A percentile compares a stretch with the other conserved stretches of the same genome.
These are phyloP conservation scores for Marasmius tenuissimus DNA, from an alignment of 1,284 basidiomycete genomes.

Conservation along the genomic window DNA sequence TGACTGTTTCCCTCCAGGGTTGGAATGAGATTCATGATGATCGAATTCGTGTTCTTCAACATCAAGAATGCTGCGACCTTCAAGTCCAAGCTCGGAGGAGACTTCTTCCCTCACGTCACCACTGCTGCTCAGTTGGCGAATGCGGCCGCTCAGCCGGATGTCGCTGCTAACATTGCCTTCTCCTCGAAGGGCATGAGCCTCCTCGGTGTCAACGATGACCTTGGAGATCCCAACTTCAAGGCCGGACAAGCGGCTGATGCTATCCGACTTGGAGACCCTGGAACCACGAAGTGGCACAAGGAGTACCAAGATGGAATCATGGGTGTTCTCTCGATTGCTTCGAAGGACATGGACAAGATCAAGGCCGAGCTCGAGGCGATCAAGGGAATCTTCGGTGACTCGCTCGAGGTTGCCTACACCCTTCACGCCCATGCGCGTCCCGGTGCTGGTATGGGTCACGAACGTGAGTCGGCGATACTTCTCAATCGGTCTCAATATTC, in stretches of 20 bases:
- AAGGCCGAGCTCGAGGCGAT: not conserved
- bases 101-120: too few relatives aligned
- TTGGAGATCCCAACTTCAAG: constrained; percentile 30
- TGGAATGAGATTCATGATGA: too few relatives aligned
- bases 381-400: not conserved
- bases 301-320: not conserved
- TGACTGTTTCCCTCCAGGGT: too few relatives aligned
- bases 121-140: too few relatives aligned
- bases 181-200: constrained; percentile 26
- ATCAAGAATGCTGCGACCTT: too few relatives aligned
- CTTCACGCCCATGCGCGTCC: not conserved
- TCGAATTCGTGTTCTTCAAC: too few relatives aligned
- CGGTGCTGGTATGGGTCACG: not conserved
- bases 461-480: not conserved
- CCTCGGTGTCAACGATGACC: constrained; percentile 30
- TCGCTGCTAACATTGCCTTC: constrained; percentile 30
- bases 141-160: constrained; percentile 14
- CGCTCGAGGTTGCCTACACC: not conserved
- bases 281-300: constrained; percentile 24
- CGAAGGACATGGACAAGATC: not conserved
- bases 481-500: too few relatives aligned
- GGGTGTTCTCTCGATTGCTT: not conserved
- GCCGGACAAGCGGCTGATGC: constrained; percentile 31
- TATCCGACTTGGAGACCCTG: constrained; percentile 25
- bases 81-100: too few relatives aligned